Percentiles rank a stretch among this genome's conserved stretches.
These are phyloP conservation scores for Suillus paluster DNA, from an alignment of 768 basidiomycete genomes.

Conservation along the genomic window DNA sequence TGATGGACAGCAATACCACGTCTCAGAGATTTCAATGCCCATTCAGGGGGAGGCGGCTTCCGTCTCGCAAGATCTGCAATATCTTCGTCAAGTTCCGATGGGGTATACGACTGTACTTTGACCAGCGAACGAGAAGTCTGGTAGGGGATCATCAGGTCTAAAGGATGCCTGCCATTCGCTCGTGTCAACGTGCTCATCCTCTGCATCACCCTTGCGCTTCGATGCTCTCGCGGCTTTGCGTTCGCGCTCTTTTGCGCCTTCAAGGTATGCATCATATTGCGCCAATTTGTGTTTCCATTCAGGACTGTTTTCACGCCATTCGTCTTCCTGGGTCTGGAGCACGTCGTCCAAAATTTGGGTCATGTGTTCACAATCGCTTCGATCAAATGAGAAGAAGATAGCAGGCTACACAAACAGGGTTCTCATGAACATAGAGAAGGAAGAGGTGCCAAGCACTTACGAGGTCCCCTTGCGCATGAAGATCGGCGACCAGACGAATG, in stretches of 20 bases:
- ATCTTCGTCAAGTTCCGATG: conserved; percentile 53
- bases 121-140: conserved; percentile 65
- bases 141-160: conserved; percentile 58
- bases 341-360: conserved; percentile 39
- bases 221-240: conserved; percentile 44
- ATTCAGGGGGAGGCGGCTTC: conserved; percentile 39
- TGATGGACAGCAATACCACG: conserved; percentile 76
- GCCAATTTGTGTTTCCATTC: conserved; percentile 56
- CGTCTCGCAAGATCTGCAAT: conserved; percentile 40
- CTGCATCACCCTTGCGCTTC: conserved; percentile 41
- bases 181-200: conserved; percentile 27
- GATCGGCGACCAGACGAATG: conserved; percentile 57
- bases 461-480: conserved; percentile 56
- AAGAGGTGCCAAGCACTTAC: conserved; percentile 41
- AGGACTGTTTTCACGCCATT: conserved; percentile 51
- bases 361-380: conserved; percentile 60
- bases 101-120: conserved; percentile 45
- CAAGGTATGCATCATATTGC: conserved; percentile 56
- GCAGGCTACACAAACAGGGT: conserved; percentile 50
- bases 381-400: conserved; percentile 70
- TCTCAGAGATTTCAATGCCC: conserved; percentile 52
- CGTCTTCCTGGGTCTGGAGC: conserved; percentile 48
- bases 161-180: conserved; percentile 57
- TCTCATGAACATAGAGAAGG: background rate
- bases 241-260: conserved; percentile 51